Conservation (phyloP, 305 asterid species). For the Fraxinus nigra region DNA sequence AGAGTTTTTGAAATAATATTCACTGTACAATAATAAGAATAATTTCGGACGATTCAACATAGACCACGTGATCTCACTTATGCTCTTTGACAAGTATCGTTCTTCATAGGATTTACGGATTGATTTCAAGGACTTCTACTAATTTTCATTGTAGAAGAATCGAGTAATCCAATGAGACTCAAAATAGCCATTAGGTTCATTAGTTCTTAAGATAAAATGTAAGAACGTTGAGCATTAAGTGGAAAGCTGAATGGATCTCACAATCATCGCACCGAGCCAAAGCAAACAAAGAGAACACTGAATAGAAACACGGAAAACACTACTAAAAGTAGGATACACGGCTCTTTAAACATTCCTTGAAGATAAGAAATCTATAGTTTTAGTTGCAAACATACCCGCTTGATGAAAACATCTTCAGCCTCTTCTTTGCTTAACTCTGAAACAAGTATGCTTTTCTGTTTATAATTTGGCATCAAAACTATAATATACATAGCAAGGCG, state of each 20-base stretch:
- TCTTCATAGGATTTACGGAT: not conserved
- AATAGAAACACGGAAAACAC: not conserved
- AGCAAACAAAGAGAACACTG: not conserved
- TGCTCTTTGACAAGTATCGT: not conserved
- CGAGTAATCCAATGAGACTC: not conserved
- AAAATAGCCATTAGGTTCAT: not conserved
- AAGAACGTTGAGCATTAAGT: not conserved
- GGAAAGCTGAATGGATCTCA: not conserved
- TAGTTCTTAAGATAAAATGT: not conserved
- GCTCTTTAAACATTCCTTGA: not conserved
- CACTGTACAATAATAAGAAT: not conserved
- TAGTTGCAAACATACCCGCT: conserved; percentile 4
- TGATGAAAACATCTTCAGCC: conserved; percentile 22
- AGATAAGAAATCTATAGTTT: not conserved
- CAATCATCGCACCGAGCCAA: not conserved
- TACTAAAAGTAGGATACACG: not conserved
- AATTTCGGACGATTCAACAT: not conserved
- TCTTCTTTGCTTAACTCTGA: conserved; percentile 41
- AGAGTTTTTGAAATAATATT: not conserved
- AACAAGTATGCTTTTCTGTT: not conserved
- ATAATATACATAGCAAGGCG: not conserved
- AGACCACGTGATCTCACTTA: not conserved
- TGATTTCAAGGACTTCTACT: not conserved
- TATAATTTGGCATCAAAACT: not conserved
- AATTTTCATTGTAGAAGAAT: not conserved